Evolutionary conservation across 495 filamentous ascomycete species (phyloP), one percentile per base, ranked within the genome.

Genomic region (Penicillium nucicola): DNA sequence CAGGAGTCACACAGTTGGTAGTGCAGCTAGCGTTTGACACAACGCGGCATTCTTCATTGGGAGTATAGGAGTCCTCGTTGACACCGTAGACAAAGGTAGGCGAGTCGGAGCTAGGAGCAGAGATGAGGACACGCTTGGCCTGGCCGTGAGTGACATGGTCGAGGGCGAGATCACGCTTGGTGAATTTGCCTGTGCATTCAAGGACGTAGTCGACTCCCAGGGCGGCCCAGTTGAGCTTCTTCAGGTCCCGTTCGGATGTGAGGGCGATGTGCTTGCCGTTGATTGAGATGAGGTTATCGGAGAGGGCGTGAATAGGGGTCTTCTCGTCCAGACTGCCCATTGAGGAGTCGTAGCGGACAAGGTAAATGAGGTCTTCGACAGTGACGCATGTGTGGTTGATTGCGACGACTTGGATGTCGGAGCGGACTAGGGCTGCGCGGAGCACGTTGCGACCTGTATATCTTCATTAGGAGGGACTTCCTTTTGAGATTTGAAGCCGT

Each of bases 171-270:
- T 64, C 64, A 1, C 53, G 56, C 52, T 66, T 69, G 34, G 66
- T 69, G 60, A 69, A 69, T 47, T 69, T 67, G 41, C 66, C 66
- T 0, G 66, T 69, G 53, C 66, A 65, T 53, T 69, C 66, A 32
- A 69, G 60, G 20, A 69, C 62, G 44, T 67, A 69, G 43, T 69
- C 66, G 17, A 53, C 66, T 10, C 60, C 66, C 12, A 69, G 35
- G 2, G 55, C 37, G 7, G 52, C 40, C 66, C 66, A 69, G 60
- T 67, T 55, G 48, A 69, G 58, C 36, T 65, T 64, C 55, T 64
- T 64, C 20, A 65, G 53, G 42, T 69, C 66, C 5, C 66, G 60
- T 23, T 69, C 66, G 11, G 66, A 69, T 25, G 62, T 67, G n/a
- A 69, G 59, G 12, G 60, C 55, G 20, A 69, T 66, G 19, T 44